Evolutionary conservation across 2,329 filamentous ascomycete species (phyloP).

Genomic region (Phoma sp.): DNA sequence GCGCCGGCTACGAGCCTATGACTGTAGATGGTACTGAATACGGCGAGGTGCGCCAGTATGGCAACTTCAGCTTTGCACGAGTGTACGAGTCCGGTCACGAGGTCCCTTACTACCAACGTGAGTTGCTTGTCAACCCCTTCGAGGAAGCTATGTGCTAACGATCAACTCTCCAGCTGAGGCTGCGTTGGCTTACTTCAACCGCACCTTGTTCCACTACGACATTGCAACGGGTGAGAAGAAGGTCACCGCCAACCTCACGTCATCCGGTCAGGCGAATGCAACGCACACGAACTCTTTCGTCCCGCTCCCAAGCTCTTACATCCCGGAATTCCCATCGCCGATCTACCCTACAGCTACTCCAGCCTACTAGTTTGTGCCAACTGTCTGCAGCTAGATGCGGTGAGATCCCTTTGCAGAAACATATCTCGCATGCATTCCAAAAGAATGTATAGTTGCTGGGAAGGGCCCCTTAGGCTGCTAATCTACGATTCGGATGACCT

Average conservation of each 20-base stretch:
- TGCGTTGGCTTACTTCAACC: slow-evolving; percentile 46
- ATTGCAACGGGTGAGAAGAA: slow-evolving; percentile 44
- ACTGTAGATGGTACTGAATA: slow-evolving; percentile 65
- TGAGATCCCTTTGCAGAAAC: no score
- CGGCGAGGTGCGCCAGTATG: slow-evolving; percentile 76
- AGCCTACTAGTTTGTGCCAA: slow-evolving; percentile 7
- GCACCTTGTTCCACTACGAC: slow-evolving; percentile 45
- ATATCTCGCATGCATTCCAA: no score
- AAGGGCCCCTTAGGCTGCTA: no score
- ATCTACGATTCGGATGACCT: no score
- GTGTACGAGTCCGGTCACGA: slow-evolving; percentile 62
- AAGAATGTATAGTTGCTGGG: no score
- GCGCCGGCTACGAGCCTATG: slow-evolving; percentile 74
- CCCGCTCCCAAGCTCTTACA: slow-evolving; percentile 33
- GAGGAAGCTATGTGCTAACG: background rate
- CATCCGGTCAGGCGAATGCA: slow-evolving; percentile 43
- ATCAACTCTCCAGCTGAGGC: slow-evolving; percentile 27
- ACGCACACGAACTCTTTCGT: slow-evolving; percentile 51
- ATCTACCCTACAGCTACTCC: slow-evolving; percentile 23
- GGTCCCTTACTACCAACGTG: slow-evolving; percentile 54
- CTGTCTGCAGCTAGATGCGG: background rate
- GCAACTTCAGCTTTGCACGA: slow-evolving; percentile 64
- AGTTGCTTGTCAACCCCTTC: background rate
- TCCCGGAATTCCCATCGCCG: slow-evolving; percentile 16
- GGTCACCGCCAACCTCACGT: slow-evolving; percentile 45